Evolutionary conservation across 2,329 filamentous ascomycete species (phyloP).

Genomic region (Monosporascus cannonballus): DNA sequence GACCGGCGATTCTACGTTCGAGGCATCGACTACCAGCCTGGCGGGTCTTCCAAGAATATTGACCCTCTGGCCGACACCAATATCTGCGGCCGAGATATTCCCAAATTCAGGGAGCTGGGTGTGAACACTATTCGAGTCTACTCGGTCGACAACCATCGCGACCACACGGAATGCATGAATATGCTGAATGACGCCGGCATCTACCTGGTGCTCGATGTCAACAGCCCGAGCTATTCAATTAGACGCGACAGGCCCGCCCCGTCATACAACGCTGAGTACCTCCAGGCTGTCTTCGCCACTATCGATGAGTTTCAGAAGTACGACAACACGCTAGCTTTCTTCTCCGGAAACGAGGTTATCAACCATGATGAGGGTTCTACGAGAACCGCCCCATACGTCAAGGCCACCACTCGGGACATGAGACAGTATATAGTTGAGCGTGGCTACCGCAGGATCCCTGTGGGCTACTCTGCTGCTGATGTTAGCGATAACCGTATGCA

Average conservation of each 20-base stretch:
- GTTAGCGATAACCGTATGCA: conserved; percentile 79
- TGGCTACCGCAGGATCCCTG: conserved; percentile 60
- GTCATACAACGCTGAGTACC: conserved; percentile 84
- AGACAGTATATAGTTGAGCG: conserved; percentile 61
- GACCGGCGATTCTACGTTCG: conserved; percentile 52
- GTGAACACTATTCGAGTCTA: conserved; percentile 92
- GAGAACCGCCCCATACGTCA: conserved; percentile 64
- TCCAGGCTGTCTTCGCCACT: conserved; percentile 80
- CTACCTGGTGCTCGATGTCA: conserved; percentile 88
- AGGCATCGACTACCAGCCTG: conserved; percentile 59
- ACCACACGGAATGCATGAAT: conserved; percentile 83
- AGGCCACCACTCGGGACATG: conserved; percentile 73
- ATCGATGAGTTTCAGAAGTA: conserved; percentile 80
- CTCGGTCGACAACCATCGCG: conserved; percentile 77
- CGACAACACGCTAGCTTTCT: conserved; percentile 80
- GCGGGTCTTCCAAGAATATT: conserved; percentile 45
- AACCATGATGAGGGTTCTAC: conserved; percentile 61
- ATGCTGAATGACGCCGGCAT: conserved; percentile 76
- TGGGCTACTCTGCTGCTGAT: conserved; percentile 74
- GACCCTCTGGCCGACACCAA: conserved; percentile 71
- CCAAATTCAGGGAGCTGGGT: conserved; percentile 76
- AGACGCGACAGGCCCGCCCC: conserved; percentile 66
- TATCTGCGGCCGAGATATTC: conserved; percentile 73
- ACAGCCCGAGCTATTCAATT: conserved; percentile 83
- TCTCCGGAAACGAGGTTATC: conserved; percentile 77